Evolutionary conservation across 768 basidiomycete genomes (phyloP), one percentile per base, ranked within the genome.

Genomic region (Suillus paluster): DNA sequence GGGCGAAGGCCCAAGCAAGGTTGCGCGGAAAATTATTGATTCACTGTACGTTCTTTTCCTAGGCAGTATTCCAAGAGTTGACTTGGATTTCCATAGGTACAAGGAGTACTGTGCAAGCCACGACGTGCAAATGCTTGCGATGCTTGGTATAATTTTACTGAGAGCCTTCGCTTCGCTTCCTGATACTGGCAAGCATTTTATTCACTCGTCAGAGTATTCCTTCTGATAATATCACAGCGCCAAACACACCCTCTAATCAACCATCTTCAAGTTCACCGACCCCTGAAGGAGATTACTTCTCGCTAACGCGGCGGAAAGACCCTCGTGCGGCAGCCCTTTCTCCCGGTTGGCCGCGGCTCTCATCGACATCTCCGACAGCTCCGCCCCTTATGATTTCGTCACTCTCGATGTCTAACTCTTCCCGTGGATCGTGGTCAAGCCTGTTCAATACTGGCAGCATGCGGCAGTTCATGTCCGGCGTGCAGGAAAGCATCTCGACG

Each of bases 81-180:
- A 63, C 57, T 21, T 61, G 33, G 10, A 6, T 39, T 61, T 7
- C 21, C 27, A 19, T 49, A 86, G 86, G 64, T 80, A 84, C 39
- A 61, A 65, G 4, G 79, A 84, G 60, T 75, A 84, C 34, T 72
- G 77, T 15, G 67, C 64, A 8, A 79, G 77, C 38, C 91, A 85
- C 68, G 91, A 95, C 67, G 72, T 94, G 1, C 92, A 94, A 68
- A 88, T 92, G 87, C 79, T 95, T 17, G 91, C 90, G 0, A 92
- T 95, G 85, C 63, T 92, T 4, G 80, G 91, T 0, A 78, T 85
- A 53, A 73, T 92, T n/a, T 75, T 94, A 3, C 78, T 94, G 3
- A 87, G 88, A 68, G 81, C 71, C 58, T 63, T 66, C 14, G 6
- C 58, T 14, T 63, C 58, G 6, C 55, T 65, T 9, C 41, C 9